These are phyloP conservation scores for Diaporthe sp. DNA, from an alignment of 2,329 filamentous ascomycete species.

Conservation along the genomic window DNA sequence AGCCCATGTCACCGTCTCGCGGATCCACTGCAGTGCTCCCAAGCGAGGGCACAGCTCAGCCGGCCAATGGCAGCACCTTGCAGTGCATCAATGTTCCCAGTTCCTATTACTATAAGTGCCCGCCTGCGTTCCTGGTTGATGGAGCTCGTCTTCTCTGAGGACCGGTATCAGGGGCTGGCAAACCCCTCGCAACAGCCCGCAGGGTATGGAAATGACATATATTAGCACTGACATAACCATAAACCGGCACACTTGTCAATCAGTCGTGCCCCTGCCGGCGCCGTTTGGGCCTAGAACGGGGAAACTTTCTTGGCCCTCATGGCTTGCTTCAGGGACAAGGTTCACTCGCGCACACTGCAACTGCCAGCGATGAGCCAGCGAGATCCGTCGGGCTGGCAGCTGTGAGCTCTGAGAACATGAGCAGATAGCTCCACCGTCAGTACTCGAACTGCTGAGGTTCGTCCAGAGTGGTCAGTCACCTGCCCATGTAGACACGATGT, in stretches of 20 bases:
- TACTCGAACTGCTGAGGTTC: conserved; percentile 9
- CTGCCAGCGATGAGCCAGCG: neutral
- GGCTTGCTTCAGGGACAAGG: conserved; percentile 28
- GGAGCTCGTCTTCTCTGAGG: neutral
- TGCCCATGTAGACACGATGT: neutral
- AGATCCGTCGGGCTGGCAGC: neutral
- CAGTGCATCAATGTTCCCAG: neutral
- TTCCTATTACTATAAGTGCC: neutral
- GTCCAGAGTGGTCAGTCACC: neutral
- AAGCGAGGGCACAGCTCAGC: neutral
- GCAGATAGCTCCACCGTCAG: neutral
- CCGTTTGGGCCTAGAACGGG: conserved; percentile 29
- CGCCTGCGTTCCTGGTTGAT: conserved; percentile 5
- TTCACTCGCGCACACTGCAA: conserved; percentile 7
- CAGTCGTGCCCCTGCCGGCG: neutral
- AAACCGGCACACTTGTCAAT: conserved; percentile 21
- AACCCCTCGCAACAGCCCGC: neutral
- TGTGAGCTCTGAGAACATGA: neutral
- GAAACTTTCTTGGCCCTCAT: conserved; percentile 22
- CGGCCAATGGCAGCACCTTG: neutral
- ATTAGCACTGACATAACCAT: conserved; percentile 31
- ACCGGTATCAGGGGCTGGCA: conserved; percentile 4
- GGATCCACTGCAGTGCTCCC: neutral
- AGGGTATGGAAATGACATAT: conserved; percentile 33
- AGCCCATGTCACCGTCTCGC: neutral